phyloP scores from a whole-genome alignment of 257 asterid genomes.

The Solanum etuberosum region DNA sequence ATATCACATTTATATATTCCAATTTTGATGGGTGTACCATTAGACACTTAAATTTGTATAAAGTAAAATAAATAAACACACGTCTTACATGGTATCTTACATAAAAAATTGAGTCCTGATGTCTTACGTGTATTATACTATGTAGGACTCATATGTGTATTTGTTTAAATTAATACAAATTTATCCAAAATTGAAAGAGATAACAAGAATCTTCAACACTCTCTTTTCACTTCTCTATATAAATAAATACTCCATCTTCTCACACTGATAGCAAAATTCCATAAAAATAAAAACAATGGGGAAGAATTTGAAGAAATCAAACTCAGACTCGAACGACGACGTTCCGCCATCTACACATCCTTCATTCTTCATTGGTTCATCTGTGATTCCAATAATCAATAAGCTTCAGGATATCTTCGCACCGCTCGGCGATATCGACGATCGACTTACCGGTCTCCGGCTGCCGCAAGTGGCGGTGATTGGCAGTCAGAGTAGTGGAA shows the following conservation, averaged over 20 bases:
- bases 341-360: constrained; percentile 3
- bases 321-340: neutral
- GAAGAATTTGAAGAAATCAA: neutral
- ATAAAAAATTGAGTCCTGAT: too few relatives aligned
- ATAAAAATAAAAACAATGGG: neutral
- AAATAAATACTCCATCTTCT: too few relatives aligned
- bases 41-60: too few relatives aligned
- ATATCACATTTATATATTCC: too few relatives aligned
- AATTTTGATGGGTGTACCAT: too few relatives aligned
- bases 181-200: too few relatives aligned
- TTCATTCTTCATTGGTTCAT: constrained; percentile 41
- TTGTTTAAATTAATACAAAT: too few relatives aligned
- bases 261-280: neutral
- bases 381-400: constrained; percentile 75
- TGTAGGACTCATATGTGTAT: too few relatives aligned
- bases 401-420: constrained; percentile 85
- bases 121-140: too few relatives aligned
- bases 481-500: constrained; percentile 98
- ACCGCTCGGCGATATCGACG: constrained; percentile 53
- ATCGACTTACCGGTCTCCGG: constrained; percentile 29
- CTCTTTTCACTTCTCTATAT: too few relatives aligned
- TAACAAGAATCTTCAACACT: neutral
- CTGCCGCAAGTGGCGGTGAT: constrained; percentile 95
- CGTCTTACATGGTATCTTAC: too few relatives aligned
- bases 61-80: too few relatives aligned